Base-by-base conservation (phyloP, 306 rosid species). In the Ormosia semicastrata region DNA sequence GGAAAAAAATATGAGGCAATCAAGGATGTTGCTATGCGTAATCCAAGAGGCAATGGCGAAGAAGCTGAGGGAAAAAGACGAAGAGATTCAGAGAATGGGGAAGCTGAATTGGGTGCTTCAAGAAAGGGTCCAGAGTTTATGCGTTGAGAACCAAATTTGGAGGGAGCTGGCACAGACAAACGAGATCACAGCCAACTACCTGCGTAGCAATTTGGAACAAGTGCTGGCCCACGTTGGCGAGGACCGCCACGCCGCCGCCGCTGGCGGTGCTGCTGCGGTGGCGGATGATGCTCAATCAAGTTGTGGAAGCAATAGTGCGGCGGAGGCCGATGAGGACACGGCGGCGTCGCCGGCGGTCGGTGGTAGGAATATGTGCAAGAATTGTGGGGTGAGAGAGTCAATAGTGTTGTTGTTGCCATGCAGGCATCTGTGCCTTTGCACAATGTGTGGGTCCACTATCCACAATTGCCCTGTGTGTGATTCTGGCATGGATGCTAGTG, bases 361-460 rank as follows among this genome's bases (percentile, higher is more conserved):
- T 2, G 49, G 37, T 10, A 8, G 30, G 11, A 65, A 8, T 2
- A 64, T 65, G 90, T 95, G 99, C 68, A 82, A 67, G 86, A 86
- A 49, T n/a, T 95, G 99, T 64, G 83, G 91, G 84, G 87, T 15
- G 49, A 60, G 87, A 4, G 98, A 95, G 63, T 86, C 97, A n/a
- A 80, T 75, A 63, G 99, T 95, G 84, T 50, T 95, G 85, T 68
- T 90, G 72, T 60, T 95, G 71, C 99, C 98, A 76, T 95, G 99
- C 82, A 90, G 96, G 89, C 99, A 95, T 80, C 84, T 95, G 14
- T 95, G 99, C 75, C 83, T 93, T 11, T 95, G 99, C 60, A 82
- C 90, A 8, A 52, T 70, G 77, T 95, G 99, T 85, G 99, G 96
- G 91, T 90, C 99, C 94, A 76, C 81, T 1, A 41, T 87, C 0